Base-by-base conservation (phyloP, 1,139 yeast genomes). In the Pichia sp. region DNA sequence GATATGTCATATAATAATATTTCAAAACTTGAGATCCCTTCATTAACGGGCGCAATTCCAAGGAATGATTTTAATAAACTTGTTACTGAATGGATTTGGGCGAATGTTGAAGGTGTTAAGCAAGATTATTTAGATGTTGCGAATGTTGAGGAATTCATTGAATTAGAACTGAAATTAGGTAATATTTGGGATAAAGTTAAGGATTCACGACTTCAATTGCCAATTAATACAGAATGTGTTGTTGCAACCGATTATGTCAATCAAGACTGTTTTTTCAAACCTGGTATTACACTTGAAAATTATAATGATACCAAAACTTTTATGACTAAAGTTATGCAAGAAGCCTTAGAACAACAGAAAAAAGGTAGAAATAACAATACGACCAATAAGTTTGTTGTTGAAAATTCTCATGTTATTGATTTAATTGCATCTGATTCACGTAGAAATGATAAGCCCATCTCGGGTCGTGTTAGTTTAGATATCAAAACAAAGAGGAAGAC, bases 41-140 rank as follows among this genome's bases (percentile, higher is more conserved):
- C 87, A 31, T 76, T 88, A 27, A 79, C 89, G 1, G 89, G 89
- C 13, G 73, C 83, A 2, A 79, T 84, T 30, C 97, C 97, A 1
- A 85, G 87, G 48, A 89, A 88, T 60, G 93, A 89, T 60, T 73
- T 88, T 49, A 86, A 93, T 5, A 78, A 93, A 61, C 81, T 88
- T 42, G 81, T 90, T 8, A 87, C 95, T 18, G 89, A 86, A 61
- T 90, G 97, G 97, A 76, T 90, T 7, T 90, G 85, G 73, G 91
- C 95, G 31, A 85, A 87, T 58, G 75, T 89, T 52, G 75, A 76
- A 45, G 83, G 84, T 41, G 74, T 88, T 46, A 62, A 63, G 44
- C 78, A 81, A 57, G 67, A 65, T 45, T 60, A 63, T 46, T 48
- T 53, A 1, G 65, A 65, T 47, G 52, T 62, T 14, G 62, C 64